A percentile compares a stretch with the other conserved stretches of the same genome.
Conservation (phyloP, 768 basidiomycete genomes). For the Mycena chlorophos region DNA sequence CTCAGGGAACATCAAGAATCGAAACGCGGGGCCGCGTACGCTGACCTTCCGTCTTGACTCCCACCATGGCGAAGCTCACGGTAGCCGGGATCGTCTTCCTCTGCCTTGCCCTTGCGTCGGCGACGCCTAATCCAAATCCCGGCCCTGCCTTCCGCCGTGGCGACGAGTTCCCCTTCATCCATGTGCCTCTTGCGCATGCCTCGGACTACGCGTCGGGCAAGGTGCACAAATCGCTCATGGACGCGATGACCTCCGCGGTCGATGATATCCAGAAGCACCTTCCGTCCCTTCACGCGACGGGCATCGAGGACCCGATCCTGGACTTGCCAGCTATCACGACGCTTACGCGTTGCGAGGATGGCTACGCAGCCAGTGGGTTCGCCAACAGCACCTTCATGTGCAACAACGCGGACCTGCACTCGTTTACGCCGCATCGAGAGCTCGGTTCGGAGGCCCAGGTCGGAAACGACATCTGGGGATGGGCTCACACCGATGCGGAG, state of each 20-base stretch:
- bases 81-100: neutral
- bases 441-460: slow-evolving; percentile 9
- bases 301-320: slow-evolving; percentile 14
- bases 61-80: neutral
- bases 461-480: slow-evolving; percentile 19
- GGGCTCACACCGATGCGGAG: slow-evolving; percentile 9
- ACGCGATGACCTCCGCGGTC: slow-evolving; percentile 15
- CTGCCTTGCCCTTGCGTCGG: neutral
- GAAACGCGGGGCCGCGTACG: too few relatives aligned
- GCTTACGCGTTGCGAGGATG: slow-evolving; percentile 15
- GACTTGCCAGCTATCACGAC: slow-evolving; percentile 7
- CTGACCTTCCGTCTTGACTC: neutral
- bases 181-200: slow-evolving; percentile 12
- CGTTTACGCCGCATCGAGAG: slow-evolving; percentile 17
- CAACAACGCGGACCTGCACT: slow-evolving; percentile 17
- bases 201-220: slow-evolving; percentile 17
- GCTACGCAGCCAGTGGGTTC: slow-evolving; percentile 2
- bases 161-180: slow-evolving; percentile 16
- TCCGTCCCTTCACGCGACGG: slow-evolving; percentile 10
- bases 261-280: slow-evolving; percentile 10
- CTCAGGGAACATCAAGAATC: too few relatives aligned
- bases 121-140: neutral
- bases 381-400: slow-evolving; percentile 13
- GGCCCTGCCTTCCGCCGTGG: slow-evolving; percentile 2
- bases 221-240: slow-evolving; percentile 20